Conservation (phyloP, 441 rosid species). For the Kokia cookei region DNA sequence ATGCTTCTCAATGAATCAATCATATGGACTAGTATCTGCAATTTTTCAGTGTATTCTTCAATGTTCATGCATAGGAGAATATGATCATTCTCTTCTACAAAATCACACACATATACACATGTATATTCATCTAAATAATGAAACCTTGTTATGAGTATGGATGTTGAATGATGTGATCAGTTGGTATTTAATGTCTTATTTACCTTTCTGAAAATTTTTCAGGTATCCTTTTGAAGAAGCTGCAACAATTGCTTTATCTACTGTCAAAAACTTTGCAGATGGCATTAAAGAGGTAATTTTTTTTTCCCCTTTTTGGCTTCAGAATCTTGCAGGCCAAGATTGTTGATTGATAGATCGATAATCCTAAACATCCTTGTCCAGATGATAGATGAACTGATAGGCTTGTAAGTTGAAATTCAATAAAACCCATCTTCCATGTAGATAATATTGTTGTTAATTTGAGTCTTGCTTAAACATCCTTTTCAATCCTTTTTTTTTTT, state of each 20-base stretch:
- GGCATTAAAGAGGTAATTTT: slow-evolving; percentile 66
- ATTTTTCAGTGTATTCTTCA: background rate
- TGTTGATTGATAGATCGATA: background rate
- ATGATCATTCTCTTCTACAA: background rate
- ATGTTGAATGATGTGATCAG: background rate
- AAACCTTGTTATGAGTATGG: background rate
- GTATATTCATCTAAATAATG: background rate
- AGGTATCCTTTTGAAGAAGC: slow-evolving; percentile 87
- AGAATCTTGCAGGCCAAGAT: background rate
- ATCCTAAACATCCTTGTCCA: background rate
- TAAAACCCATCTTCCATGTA: background rate
- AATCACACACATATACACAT: background rate
- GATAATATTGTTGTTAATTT: background rate
- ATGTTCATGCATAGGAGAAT: background rate
- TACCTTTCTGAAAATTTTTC: background rate
- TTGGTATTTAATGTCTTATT: background rate
- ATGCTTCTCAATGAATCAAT: background rate
- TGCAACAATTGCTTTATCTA: slow-evolving; percentile 62
- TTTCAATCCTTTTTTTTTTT: no score
- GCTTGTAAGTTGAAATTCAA: background rate
- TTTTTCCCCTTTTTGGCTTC: background rate
- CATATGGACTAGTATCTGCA: no score
- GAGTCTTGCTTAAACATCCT: no score
- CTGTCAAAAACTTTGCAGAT: slow-evolving; percentile 50
- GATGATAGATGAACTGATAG: background rate